Percentiles rank a stretch among this genome's conserved stretches.
These are phyloP conservation scores for Suhomyces wounanorum DNA, from an alignment of 1,139 yeast species.

Conservation along the genomic window DNA sequence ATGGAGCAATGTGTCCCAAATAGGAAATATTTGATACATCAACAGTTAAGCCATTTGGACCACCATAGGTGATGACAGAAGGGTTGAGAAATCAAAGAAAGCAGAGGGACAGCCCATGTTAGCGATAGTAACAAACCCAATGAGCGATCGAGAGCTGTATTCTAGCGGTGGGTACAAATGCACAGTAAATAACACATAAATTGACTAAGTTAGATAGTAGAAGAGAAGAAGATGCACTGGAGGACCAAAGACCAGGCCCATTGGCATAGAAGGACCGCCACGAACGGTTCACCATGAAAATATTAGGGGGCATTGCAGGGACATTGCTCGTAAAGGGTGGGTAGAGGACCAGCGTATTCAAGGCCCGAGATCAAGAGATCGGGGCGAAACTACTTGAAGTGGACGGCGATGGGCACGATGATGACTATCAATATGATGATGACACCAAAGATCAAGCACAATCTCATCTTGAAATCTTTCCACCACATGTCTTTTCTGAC, in stretches of 20 bases:
- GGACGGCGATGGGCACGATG: conserved; percentile 92
- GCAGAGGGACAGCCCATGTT: too few species aligned
- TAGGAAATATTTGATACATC: background rate
- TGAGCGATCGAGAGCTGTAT: background rate
- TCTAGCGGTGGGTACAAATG: background rate
- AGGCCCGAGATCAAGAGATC: background rate
- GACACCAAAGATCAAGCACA: conserved; percentile 82
- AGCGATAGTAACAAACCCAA: background rate
- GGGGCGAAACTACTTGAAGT: conserved; percentile 46
- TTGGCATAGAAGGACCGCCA: conserved; percentile 3
- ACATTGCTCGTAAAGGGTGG: conserved; percentile 4
- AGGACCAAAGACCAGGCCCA: conserved; percentile 2
- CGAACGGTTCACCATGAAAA: conserved; percentile 2
- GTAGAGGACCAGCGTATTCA: background rate
- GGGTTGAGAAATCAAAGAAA: too few species aligned
- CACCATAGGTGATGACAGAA: background rate
- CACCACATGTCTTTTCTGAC: conserved; percentile 99
- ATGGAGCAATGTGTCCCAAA: background rate
- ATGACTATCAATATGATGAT: conserved; percentile 83
- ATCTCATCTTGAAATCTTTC: conserved; percentile 96
- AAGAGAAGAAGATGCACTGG: conserved; percentile 5
- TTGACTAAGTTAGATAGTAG: conserved; percentile 7
- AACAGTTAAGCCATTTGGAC: background rate
- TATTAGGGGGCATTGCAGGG: conserved; percentile 6
- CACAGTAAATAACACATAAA: conserved; percentile 9